Percentiles rank a stretch among this genome's conserved stretches.
phyloP scores from a whole-genome alignment of 306 rosid species.

The Ormosia emarginata region DNA sequence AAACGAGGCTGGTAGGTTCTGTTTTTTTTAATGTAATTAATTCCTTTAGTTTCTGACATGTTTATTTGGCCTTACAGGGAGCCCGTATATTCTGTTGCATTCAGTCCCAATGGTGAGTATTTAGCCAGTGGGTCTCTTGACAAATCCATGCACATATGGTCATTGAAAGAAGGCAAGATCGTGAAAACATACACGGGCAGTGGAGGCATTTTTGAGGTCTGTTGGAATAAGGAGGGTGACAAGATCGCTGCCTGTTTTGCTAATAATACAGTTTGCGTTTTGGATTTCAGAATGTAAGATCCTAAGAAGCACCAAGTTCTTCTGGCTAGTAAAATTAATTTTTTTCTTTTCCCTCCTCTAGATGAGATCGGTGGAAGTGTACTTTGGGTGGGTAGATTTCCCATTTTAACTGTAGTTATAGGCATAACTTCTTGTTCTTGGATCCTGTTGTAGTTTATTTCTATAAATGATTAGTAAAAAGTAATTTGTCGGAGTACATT shows the following conservation, averaged over 20 bases:
- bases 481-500: slow-evolving; percentile 12
- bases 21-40: not conserved
- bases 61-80: slow-evolving; percentile 34
- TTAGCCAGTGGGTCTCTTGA: slow-evolving; percentile 90
- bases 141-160: slow-evolving; percentile 75
- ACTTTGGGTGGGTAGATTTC: slow-evolving; percentile 29
- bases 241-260: slow-evolving; percentile 85
- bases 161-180: slow-evolving; percentile 79
- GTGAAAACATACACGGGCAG: slow-evolving; percentile 67
- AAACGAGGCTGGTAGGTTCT: not conserved
- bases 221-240: slow-evolving; percentile 91
- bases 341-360: slow-evolving; percentile 22
- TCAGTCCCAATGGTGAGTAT: slow-evolving; percentile 85
- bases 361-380: slow-evolving; percentile 28
- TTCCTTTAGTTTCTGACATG: not conserved
- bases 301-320: not conserved
- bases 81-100: slow-evolving; percentile 87
- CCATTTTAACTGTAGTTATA: slow-evolving; percentile 18
- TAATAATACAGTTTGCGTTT: slow-evolving; percentile 61
- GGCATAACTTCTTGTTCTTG: slow-evolving; percentile 26
- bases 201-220: slow-evolving; percentile 86
- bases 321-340: slow-evolving; percentile 22
- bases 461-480: slow-evolving; percentile 2
- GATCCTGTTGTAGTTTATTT: slow-evolving; percentile 5
- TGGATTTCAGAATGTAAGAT: slow-evolving; percentile 51